A percentile compares a stretch with the other conserved stretches of the same genome.
These are phyloP conservation scores for Syzygium oleosum DNA, from an alignment of 345 rosid genomes.

Conservation along the genomic window DNA sequence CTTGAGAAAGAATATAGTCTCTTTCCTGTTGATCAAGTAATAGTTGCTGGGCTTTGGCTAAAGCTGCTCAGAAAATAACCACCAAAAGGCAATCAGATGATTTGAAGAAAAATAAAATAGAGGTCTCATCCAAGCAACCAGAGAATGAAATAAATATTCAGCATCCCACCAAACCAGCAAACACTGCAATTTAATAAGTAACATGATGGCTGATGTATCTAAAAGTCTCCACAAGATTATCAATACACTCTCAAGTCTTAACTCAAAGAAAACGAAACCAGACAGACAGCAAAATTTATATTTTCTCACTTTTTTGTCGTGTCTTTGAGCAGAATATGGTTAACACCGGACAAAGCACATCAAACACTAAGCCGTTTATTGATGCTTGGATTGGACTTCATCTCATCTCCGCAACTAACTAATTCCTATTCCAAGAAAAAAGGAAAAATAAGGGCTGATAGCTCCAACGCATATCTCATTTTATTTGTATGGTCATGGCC, in stretches of 20 bases:
- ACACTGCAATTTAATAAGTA: not conserved
- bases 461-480: not conserved
- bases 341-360: not conserved
- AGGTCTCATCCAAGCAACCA: not conserved
- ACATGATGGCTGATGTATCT: not conserved
- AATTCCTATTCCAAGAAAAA: not conserved
- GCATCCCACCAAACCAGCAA: not conserved
- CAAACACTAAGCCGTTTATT: not conserved
- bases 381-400: not conserved
- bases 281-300: not conserved
- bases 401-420: not conserved
- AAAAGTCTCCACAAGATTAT: not conserved
- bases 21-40: constrained; percentile 81
- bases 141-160: not conserved
- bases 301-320: not conserved
- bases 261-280: not conserved
- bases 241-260: not conserved
- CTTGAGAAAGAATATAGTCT: constrained; percentile 80
- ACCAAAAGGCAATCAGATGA: constrained; percentile 2
- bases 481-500: not conserved
- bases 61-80: constrained; percentile 45
- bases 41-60: constrained; percentile 92
- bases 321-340: not conserved
- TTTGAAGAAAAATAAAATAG: not conserved
- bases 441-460: not conserved